Conservation (phyloP, 2,329 filamentous ascomycete genomes). For the Beauveria asiatica region DNA sequence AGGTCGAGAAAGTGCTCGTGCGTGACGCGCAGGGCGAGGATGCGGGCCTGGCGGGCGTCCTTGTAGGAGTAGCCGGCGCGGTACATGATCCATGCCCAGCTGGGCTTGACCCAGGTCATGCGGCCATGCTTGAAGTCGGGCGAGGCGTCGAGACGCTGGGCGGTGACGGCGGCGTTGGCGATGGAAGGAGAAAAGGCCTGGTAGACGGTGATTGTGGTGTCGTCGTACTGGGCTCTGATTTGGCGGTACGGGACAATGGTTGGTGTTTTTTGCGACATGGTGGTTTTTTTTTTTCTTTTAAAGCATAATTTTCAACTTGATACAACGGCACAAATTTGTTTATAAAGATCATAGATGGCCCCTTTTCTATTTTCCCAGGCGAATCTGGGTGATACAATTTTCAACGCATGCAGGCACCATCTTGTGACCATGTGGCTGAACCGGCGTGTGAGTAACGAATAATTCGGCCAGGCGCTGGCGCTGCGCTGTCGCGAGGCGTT, state of each 20-base stretch:
- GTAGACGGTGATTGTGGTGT: slow-evolving; percentile 49
- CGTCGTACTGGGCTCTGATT: slow-evolving; percentile 43
- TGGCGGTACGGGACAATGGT: slow-evolving; percentile 31
- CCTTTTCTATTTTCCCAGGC: not conserved
- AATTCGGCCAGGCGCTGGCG: not conserved
- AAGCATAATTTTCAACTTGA: too few relatives aligned
- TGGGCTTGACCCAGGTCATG: slow-evolving; percentile 60
- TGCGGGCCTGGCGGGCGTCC: slow-evolving; percentile 42
- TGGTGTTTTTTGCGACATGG: not conserved
- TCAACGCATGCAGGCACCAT: not conserved
- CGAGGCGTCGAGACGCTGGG: slow-evolving; percentile 44
- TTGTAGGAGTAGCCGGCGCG: slow-evolving; percentile 53
- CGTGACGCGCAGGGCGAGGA: slow-evolving; percentile 49
- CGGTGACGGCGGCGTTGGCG: slow-evolving; percentile 40
- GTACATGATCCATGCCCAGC: slow-evolving; percentile 58
- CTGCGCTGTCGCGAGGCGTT: not conserved
- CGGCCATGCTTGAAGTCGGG: slow-evolving; percentile 42
- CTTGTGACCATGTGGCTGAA: slow-evolving; percentile 2
- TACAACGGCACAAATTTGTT: too few relatives aligned
- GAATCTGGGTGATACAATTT: not conserved
- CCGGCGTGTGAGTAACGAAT: not conserved
- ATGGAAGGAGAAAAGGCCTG: slow-evolving; percentile 50
- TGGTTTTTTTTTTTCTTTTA: not conserved
- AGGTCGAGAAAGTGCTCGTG: slow-evolving; percentile 41
- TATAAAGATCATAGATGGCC: too few relatives aligned